Evolutionary conservation across 345 rosid species (phyloP).

Genomic region (Raphanus raphanistrum): DNA sequence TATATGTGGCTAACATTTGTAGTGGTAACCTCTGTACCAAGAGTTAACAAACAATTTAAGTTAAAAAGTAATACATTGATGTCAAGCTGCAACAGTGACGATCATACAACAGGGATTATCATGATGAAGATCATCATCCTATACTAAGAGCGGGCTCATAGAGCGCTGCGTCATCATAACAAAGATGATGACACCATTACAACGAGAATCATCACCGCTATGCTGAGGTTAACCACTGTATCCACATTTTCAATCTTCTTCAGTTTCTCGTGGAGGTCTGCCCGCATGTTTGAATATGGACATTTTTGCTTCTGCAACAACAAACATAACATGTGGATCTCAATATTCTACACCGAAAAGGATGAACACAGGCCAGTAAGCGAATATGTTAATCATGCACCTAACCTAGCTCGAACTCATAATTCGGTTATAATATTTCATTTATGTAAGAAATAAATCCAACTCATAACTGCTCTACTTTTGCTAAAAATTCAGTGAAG

Average conservation of each 20-base stretch:
- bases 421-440: neutral
- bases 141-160: slow-evolving; percentile 13
- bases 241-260: slow-evolving; percentile 53
- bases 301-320: slow-evolving; percentile 51
- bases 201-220: slow-evolving; percentile 53
- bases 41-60: neutral
- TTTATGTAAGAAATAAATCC: neutral
- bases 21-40: neutral
- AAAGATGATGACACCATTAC: slow-evolving; percentile 31
- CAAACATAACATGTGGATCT: neutral
- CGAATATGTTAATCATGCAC: neutral
- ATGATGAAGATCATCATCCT: neutral
- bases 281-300: slow-evolving; percentile 44
- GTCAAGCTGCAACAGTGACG: slow-evolving; percentile 7
- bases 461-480: neutral
- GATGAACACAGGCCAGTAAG: neutral
- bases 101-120: slow-evolving; percentile 9
- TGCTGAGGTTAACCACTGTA: slow-evolving; percentile 58
- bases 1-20: neutral
- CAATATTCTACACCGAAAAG: neutral
- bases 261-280: slow-evolving; percentile 39
- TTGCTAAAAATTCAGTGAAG: neutral
- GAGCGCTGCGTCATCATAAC: slow-evolving; percentile 10
- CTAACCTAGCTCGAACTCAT: slow-evolving; percentile 2
- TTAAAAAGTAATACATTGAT: neutral